These are phyloP conservation scores for Pseudocercospora vitis DNA, from an alignment of 2,329 filamentous ascomycete genomes.

Conservation along the genomic window DNA sequence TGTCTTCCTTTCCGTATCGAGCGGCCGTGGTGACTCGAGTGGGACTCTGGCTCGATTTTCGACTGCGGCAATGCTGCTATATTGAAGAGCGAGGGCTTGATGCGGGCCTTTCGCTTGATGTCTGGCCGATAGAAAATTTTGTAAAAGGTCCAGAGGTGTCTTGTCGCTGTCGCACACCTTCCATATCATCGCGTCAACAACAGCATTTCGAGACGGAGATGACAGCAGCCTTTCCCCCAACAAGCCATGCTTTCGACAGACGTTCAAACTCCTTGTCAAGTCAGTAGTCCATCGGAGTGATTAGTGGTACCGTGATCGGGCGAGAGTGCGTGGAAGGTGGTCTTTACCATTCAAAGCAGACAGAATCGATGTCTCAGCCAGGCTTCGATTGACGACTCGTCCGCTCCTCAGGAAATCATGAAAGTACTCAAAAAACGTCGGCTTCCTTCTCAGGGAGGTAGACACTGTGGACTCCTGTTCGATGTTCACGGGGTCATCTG, in stretches of 20 bases:
- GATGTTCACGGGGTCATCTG: not conserved
- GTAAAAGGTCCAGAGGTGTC: not conserved
- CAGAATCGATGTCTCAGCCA: not conserved
- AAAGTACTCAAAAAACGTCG: not conserved
- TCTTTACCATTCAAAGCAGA: not conserved
- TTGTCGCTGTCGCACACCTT: not conserved
- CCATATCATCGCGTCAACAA: constrained; percentile 2
- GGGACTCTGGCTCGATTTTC: not conserved
- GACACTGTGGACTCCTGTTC: not conserved
- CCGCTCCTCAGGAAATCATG: not conserved
- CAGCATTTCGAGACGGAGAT: constrained; percentile 6
- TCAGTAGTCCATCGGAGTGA: not conserved
- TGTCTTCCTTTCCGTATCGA: too few species aligned
- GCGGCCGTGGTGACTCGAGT: too few species aligned
- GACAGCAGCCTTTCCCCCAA: constrained; percentile 9
- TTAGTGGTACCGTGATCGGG: not conserved
- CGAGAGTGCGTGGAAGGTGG: not conserved
- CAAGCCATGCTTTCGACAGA: constrained; percentile 9
- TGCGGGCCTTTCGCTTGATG: not conserved
- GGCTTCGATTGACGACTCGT: not conserved
- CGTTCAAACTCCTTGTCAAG: not conserved
- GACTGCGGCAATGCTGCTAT: not conserved
- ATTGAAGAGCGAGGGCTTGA: constrained; percentile 7
- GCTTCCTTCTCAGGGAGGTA: not conserved
- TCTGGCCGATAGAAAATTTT: not conserved